Conservation (phyloP, 192 early-diverging fungal genomes). For the Coemansia sp. region DNA sequence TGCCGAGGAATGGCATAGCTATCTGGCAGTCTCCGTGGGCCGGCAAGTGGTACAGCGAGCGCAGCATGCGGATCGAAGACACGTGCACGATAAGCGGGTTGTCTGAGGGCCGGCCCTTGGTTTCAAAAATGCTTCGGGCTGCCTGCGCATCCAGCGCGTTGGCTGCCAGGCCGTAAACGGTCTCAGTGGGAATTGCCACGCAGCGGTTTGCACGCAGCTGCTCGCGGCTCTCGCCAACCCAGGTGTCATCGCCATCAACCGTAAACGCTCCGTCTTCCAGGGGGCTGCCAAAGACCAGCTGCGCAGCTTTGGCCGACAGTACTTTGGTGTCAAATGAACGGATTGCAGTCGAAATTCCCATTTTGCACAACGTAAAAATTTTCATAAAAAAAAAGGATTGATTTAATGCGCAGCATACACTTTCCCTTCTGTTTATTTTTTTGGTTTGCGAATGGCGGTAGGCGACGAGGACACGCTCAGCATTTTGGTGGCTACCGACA, state of each 20-base stretch:
- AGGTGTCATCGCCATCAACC: conserved; percentile 9
- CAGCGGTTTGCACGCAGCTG: conserved; percentile 60
- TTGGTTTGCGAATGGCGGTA: not conserved
- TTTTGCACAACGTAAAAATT: conserved; percentile 1
- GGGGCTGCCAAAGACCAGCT: conserved; percentile 11
- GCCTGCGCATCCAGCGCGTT: conserved; percentile 71
- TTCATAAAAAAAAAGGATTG: conserved; percentile 5
- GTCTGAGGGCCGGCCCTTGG: conserved; percentile 89
- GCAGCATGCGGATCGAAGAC: conserved; percentile 85
- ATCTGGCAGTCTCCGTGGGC: not conserved
- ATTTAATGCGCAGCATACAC: not conserved
- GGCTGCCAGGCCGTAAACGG: conserved; percentile 95
- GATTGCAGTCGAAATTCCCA: conserved; percentile 18
- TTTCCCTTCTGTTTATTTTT: conserved; percentile 1
- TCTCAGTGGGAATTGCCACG: conserved; percentile 95
- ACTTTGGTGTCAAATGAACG: conserved; percentile 17
- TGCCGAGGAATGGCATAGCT: conserved; percentile 38
- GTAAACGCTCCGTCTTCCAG: conserved; percentile 35
- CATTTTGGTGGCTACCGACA: conserved; percentile 89
- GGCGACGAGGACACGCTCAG: conserved; percentile 23
- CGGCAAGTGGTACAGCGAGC: conserved; percentile 58
- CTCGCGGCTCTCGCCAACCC: conserved; percentile 55
- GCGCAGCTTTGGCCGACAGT: conserved; percentile 8
- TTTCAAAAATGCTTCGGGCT: conserved; percentile 72
- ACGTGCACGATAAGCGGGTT: conserved; percentile 98